Evolutionary conservation across 2,329 filamentous ascomycete species (phyloP), one percentile per base, ranked within the genome.

Genomic region (Claviceps arundinis): DNA sequence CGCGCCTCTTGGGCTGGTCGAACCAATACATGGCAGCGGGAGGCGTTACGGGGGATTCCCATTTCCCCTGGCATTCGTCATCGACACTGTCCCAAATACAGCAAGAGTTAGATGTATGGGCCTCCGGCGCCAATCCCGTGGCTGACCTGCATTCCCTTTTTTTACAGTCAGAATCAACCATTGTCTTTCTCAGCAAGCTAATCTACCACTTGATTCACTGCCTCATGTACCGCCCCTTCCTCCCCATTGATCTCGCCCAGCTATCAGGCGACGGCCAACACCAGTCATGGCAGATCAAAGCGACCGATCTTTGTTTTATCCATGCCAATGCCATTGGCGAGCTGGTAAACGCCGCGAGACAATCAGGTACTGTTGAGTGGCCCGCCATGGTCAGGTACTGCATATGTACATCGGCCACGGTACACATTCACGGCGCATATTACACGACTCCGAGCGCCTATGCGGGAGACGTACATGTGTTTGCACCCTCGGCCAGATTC

Each of bases 281-380:
- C 58, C 88, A 94, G 63, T 90, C 87, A 30, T 95, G 89, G 89
- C 89, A 94, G 63, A 91, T 94, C 47, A 87, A 94, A 64, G 87
- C 89, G 0, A 94, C 88, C 0, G 91, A 93, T 60, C 76, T 91
- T 63, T 94, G 89, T 66, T 93, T 81, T 64, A 71, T 90, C 17
- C 89, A 95, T 58, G 88, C 89, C 5, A 95, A 94, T 61, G 87
- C 88, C 5, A 90, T 94, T 50, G 82, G 87, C 1, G 88, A 94
- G 61, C 70, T 95, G 2, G 83, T 89, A 4, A 85, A 91, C 62
- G 77, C 90, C 16, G 87, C 87, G 1, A 84, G 84, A 56, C 84
- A 85, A 57, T 82, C 83, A 1, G 78, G 80, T 1, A 78, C 84
- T 2, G 81, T 90, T 22, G 87, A 93, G 65, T 94, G 87, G 87